Evolutionary conservation across 73 alveolate genomes (phyloP).

Genomic region (Paramecium sonneborni): DNA sequence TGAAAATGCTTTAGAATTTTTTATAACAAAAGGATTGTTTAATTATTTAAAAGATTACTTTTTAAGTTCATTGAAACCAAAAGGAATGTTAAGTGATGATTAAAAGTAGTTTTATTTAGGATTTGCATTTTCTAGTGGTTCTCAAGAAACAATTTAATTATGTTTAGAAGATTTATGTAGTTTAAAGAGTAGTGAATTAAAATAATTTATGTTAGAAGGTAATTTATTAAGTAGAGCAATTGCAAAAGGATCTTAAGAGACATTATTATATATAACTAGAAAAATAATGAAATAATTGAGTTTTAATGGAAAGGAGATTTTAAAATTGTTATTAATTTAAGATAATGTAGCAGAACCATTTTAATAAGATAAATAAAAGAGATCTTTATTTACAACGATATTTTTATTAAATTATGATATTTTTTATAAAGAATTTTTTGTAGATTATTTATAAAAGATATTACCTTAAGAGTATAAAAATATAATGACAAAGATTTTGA

Average conservation of each 20-base stretch:
- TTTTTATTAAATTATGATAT: neutral
- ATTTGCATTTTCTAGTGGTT: slow-evolving; percentile 28
- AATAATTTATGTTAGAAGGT: neutral
- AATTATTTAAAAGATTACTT: slow-evolving; percentile 24
- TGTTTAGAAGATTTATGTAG: slow-evolving; percentile 32
- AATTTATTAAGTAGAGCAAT: slow-evolving; percentile 15
- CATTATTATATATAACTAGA: neutral
- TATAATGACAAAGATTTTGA: neutral
- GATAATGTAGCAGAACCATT: neutral
- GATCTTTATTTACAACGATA: neutral
- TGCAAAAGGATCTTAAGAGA: neutral
- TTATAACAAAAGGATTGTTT: neutral
- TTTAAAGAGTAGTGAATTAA: neutral
- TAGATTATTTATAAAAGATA: slow-evolving; percentile 25
- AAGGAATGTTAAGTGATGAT: slow-evolving; percentile 54
- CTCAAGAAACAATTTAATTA: neutral
- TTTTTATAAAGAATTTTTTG: slow-evolving; percentile 53
- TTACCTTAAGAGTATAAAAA: slow-evolving; percentile 12
- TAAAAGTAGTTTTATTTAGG: neutral
- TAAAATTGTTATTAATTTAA: neutral
- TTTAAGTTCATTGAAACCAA: slow-evolving; percentile 4
- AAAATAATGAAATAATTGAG: neutral
- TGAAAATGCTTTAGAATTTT: slow-evolving; percentile 9
- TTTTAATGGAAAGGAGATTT: neutral
- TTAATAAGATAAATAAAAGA: neutral